Conservation (phyloP, 2,329 filamentous ascomycete species). For the Dactylellina haptotyla region DNA sequence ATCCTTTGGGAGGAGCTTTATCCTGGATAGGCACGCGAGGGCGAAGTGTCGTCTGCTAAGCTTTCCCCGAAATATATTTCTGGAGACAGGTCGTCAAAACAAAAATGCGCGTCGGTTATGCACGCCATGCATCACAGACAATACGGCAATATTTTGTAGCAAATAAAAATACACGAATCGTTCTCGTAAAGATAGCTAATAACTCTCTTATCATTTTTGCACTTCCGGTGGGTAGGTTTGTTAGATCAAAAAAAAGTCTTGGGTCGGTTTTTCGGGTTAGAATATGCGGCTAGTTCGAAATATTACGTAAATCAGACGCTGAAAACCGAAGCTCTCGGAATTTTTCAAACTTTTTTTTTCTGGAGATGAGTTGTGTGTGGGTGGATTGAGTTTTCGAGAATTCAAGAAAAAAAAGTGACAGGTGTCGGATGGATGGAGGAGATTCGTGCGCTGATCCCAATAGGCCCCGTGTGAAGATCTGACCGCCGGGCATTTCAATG, state of each 20-base stretch:
- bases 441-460: too few species aligned
- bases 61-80: neutral
- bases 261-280: neutral
- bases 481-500: too few species aligned
- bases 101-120: conserved; percentile 2
- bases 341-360: neutral
- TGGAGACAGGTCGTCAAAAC: too few species aligned
- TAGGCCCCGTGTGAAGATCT: too few species aligned
- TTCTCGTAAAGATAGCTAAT: conserved; percentile 46
- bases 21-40: too few species aligned
- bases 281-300: conserved; percentile 31
- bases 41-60: too few species aligned
- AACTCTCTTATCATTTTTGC: conserved; percentile 8
- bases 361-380: neutral
- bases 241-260: neutral
- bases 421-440: too few species aligned
- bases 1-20: too few species aligned
- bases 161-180: conserved; percentile 51
- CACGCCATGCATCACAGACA: neutral
- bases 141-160: conserved; percentile 28
- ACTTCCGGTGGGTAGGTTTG: neutral
- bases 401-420: too few species aligned
- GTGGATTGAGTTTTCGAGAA: neutral
- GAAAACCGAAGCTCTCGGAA: too few species aligned
- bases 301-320: conserved; percentile 46